A percentile compares a stretch with the other conserved stretches of the same genome.
Conservation (phyloP, 345 rosid species). For the Populus simonii region DNA sequence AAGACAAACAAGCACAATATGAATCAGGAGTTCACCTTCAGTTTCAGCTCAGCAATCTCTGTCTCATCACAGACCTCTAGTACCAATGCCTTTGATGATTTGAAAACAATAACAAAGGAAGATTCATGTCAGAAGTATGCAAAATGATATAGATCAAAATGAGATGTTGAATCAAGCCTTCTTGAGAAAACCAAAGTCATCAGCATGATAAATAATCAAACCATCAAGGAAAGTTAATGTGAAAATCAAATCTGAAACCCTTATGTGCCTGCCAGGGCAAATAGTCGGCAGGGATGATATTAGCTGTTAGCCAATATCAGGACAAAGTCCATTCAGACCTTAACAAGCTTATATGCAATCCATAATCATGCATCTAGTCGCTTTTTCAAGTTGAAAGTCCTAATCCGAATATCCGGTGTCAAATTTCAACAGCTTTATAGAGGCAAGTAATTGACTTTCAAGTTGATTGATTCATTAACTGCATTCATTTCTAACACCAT, state of each 20-base stretch:
- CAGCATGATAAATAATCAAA: background rate
- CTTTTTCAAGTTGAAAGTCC: background rate
- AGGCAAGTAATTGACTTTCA: background rate
- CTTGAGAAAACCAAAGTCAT: background rate
- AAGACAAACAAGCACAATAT: conserved; percentile 6
- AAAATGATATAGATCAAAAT: background rate
- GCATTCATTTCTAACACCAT: background rate
- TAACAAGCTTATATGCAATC: background rate
- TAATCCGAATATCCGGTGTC: background rate
- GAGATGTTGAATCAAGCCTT: background rate
- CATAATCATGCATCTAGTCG: background rate
- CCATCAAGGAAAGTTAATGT: background rate
- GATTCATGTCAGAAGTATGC: conserved; percentile 10
- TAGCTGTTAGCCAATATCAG: background rate
- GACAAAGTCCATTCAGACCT: background rate
- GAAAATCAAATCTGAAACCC: background rate
- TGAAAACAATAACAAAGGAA: conserved; percentile 10
- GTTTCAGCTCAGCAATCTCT: conserved; percentile 78
- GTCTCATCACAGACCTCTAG: conserved; percentile 95
- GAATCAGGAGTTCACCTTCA: conserved; percentile 58
- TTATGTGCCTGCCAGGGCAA: background rate
- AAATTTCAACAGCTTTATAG: background rate
- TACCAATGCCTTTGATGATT: conserved; percentile 55
- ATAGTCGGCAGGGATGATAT: background rate
- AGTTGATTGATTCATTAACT: background rate